A percentile compares a stretch with the other conserved stretches of the same genome.
Evolutionary conservation across 106 monocot species (phyloP).

Genomic region (Dioscorea alata): DNA sequence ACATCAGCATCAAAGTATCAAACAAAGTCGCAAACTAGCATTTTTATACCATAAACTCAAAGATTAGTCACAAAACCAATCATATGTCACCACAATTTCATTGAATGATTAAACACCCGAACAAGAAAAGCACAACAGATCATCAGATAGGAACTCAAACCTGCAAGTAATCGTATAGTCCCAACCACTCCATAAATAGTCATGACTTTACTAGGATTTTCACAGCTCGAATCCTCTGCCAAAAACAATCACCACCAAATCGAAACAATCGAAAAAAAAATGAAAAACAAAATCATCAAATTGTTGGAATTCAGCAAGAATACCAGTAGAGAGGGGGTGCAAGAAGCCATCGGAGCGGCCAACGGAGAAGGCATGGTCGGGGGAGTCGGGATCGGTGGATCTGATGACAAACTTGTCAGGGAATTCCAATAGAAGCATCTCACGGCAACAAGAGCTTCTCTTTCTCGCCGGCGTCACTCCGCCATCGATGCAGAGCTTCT

Average conservation of each 20-base stretch:
- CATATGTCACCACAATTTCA: too few relatives aligned
- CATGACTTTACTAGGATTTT: slow-evolving; percentile 40
- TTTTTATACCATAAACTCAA: too few relatives aligned
- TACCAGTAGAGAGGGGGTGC: slow-evolving; percentile 19
- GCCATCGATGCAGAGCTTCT: not conserved
- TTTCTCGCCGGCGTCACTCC: not conserved
- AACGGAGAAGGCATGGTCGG: slow-evolving; percentile 53
- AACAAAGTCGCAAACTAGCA: too few relatives aligned
- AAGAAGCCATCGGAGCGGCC: slow-evolving; percentile 49
- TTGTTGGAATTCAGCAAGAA: too few relatives aligned
- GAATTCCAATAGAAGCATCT: slow-evolving; percentile 67
- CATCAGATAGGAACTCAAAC: slow-evolving; percentile 17
- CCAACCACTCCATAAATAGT: slow-evolving; percentile 75
- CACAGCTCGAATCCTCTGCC: slow-evolving; percentile 36
- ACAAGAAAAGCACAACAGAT: too few relatives aligned
- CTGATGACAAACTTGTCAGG: slow-evolving; percentile 67
- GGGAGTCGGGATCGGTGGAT: slow-evolving; percentile 54
- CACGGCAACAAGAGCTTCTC: slow-evolving; percentile 43
- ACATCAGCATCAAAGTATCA: too few relatives aligned
- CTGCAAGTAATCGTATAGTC: slow-evolving; percentile 69
- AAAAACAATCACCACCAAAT: not conserved
- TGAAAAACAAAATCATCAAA: not conserved
- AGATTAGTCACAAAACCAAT: too few relatives aligned
- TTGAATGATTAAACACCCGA: too few relatives aligned
- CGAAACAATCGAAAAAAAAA: not conserved